Evolutionary conservation across 2,329 filamentous ascomycete species (phyloP).

Genomic region (Clarireedia sp.): DNA sequence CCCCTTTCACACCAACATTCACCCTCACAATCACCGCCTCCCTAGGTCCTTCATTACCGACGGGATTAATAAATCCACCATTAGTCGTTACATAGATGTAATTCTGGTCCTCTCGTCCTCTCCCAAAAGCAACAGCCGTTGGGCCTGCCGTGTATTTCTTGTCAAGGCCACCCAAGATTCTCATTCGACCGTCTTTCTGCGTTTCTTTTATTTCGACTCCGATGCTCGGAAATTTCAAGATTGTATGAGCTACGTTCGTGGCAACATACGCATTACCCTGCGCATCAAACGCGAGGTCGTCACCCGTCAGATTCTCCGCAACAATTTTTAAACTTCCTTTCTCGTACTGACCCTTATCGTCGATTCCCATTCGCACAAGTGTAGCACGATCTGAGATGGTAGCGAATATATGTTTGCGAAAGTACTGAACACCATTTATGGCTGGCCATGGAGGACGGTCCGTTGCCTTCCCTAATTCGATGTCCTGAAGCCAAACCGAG

Average conservation of each 20-base stretch:
- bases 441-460: background rate
- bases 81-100: slow-evolving; percentile 5
- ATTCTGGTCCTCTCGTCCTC: background rate
- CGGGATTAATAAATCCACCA: background rate
- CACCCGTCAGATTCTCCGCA: background rate
- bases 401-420: background rate
- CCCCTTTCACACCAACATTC: background rate
- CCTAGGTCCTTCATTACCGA: background rate
- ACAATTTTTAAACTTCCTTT: background rate
- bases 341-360: background rate
- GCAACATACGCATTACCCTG: background rate
- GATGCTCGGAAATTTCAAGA: background rate
- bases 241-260: background rate
- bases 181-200: background rate
- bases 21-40: background rate
- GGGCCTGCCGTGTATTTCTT: background rate
- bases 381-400: background rate
- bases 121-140: background rate
- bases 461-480: background rate
- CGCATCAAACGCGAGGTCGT: background rate
- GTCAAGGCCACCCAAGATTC: background rate
- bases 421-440: background rate
- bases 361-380: background rate
- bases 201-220: background rate
- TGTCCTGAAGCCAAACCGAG: background rate